Base-by-base conservation (phyloP, 345 rosid genomes). In the Clausena lansium region DNA sequence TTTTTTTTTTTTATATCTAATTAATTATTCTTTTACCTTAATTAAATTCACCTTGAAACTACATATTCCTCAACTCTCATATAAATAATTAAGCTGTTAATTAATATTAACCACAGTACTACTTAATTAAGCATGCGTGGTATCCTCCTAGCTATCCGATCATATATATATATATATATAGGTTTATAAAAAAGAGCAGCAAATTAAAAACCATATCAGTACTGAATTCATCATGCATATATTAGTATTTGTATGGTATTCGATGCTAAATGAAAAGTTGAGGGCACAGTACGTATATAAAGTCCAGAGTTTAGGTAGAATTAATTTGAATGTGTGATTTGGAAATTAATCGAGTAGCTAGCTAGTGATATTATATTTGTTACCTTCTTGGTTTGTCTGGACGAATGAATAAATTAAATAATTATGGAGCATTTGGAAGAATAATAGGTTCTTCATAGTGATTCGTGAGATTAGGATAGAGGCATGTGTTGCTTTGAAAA, bases 391-490 rank as follows among this genome's bases (percentile, higher is more conserved):
- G 36, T 75, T 75, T 76, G 81, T 73, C 73, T 59, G 35, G 57
- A 41, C 4, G 60, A 73, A 45, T 79, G 71, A 79, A 60, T 45
- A 11, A 13, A 45, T 45, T 45, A 45, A 45, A 67, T 36, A 76
- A 47, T 2, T 5, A 11, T 4, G 11, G 20, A 30, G 77, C 39
- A 80, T 64, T 79, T 64, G 85, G 88, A 88, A 86, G 91, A 88
- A 88, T 87, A 84, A 82, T 85, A 83, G 88, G 81, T 85, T 87
- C 86, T 83, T 76, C 81, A 80, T 83, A 82, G 88, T 82, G 92
- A 87, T 84, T 86, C 81, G 88, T 81, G 89, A 83, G 85, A 79
- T 84, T 38, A 77, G 86, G 77, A 71, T 76, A 59, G 30, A 41
- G 77, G 77, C 86, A 86, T 81, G 84, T 84, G 85, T 86, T 84